phyloP scores from a whole-genome alignment of 257 asterid genomes.

The Solanum pinnatisectum region DNA sequence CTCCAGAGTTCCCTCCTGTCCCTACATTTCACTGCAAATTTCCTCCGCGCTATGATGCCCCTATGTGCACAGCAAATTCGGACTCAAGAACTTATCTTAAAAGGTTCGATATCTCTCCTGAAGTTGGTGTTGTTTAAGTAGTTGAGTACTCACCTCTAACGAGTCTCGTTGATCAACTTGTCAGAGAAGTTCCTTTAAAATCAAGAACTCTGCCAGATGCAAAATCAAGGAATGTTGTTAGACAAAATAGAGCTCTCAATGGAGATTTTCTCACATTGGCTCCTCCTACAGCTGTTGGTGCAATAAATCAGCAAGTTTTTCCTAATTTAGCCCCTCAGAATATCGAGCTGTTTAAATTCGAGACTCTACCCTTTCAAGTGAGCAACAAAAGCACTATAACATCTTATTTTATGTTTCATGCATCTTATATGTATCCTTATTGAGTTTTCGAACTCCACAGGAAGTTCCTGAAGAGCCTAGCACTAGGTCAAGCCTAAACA shows the following conservation, averaged over 20 bases:
- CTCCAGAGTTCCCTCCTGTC: slow-evolving; percentile 27
- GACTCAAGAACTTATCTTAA: slow-evolving; percentile 26
- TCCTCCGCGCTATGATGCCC: slow-evolving; percentile 4
- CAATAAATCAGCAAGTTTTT: slow-evolving; percentile 8
- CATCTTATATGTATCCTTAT: neutral
- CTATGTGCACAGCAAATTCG: slow-evolving; percentile 12
- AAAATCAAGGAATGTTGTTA: slow-evolving; percentile 5
- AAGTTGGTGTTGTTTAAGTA: neutral
- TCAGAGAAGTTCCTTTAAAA: slow-evolving; percentile 46
- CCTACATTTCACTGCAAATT: slow-evolving; percentile 21
- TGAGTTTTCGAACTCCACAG: slow-evolving; percentile 17
- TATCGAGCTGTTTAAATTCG: slow-evolving; percentile 14
- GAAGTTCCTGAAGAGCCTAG: slow-evolving; percentile 20
- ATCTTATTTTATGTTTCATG: neutral
- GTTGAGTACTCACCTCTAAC: neutral
- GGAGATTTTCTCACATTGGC: slow-evolving; percentile 75
- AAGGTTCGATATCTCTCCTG: slow-evolving; percentile 23
- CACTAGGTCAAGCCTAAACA: slow-evolving; percentile 19
- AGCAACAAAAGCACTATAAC: neutral
- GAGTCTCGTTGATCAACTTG: neutral
- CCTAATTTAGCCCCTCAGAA: slow-evolving; percentile 5
- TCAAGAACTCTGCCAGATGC: slow-evolving; percentile 19
- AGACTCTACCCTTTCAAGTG: slow-evolving; percentile 33
- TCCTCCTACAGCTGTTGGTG: slow-evolving; percentile 41
- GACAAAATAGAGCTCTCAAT: slow-evolving; percentile 24